Evolutionary conservation across 306 rosid species (phyloP).

Genomic region (Ormosia emarginata): DNA sequence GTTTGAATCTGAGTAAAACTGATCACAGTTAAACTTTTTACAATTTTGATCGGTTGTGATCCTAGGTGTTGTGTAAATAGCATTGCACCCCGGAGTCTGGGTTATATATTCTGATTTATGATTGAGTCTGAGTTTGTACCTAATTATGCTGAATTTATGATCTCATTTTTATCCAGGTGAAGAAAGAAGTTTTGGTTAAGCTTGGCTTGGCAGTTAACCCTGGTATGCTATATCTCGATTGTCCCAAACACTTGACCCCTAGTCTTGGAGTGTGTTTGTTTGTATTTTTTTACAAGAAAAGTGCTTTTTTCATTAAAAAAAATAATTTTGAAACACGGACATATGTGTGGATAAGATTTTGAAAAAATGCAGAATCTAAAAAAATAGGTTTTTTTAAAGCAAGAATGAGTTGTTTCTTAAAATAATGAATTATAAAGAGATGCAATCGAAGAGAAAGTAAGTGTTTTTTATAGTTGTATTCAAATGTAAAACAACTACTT

Average conservation of each 20-base stretch:
- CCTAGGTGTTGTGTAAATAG: neutral
- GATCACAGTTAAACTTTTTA: neutral
- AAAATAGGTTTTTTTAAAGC: too few species aligned
- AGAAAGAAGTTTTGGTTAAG: constrained; percentile 69
- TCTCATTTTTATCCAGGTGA: constrained; percentile 58
- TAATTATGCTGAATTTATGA: constrained; percentile 2
- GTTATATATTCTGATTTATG: neutral
- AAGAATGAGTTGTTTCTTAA: too few species aligned
- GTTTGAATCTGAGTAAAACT: neutral
- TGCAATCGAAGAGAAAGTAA: too few species aligned
- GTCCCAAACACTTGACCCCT: neutral
- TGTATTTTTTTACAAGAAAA: too few species aligned
- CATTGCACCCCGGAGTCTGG: neutral
- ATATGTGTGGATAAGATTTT: too few species aligned
- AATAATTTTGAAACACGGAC: too few species aligned
- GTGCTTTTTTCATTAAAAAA: too few species aligned
- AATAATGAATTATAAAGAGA: too few species aligned
- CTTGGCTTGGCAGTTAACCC: constrained; percentile 53
- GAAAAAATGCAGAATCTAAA: too few species aligned
- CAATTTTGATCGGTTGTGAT: neutral
- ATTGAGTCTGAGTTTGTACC: neutral
- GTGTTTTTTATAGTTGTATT: too few species aligned
- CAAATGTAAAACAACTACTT: too few species aligned
- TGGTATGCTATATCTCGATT: constrained; percentile 42
- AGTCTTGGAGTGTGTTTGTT: neutral